These are phyloP conservation scores for Citrus medica DNA, from an alignment of 345 rosid species.

Conservation along the genomic window DNA sequence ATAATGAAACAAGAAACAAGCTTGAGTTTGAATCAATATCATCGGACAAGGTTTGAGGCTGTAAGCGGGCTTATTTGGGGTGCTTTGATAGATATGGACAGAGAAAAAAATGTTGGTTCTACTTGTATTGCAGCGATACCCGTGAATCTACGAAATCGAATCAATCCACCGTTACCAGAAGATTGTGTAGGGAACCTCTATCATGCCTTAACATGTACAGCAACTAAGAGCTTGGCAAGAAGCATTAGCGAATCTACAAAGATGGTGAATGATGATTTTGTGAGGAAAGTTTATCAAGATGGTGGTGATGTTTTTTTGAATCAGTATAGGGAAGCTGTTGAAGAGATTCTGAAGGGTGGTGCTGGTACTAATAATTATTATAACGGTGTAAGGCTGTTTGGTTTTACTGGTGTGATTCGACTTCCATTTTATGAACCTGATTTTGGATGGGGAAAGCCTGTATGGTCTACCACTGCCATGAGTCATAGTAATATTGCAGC, in stretches of 20 bases:
- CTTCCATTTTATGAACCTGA: slow-evolving; percentile 23
- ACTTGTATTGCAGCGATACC: too few relatives aligned
- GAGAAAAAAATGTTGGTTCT: neutral
- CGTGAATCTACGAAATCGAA: neutral
- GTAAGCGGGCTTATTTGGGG: neutral
- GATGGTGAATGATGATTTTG: neutral
- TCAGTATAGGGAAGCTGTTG: neutral
- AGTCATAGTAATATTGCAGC: slow-evolving; percentile 1
- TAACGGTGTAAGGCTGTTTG: too few relatives aligned
- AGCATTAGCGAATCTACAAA: neutral
- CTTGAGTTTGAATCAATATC: neutral
- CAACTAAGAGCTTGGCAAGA: neutral
- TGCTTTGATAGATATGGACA: neutral
- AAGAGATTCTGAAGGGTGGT: neutral
- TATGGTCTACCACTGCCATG: slow-evolving; percentile 6
- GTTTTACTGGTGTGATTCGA: neutral
- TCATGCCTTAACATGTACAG: neutral
- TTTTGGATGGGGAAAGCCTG: slow-evolving; percentile 15
- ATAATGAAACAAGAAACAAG: too few relatives aligned
- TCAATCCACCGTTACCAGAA: neutral
- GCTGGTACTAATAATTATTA: neutral
- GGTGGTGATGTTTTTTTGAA: neutral
- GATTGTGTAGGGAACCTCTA: neutral
- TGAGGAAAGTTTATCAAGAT: neutral
- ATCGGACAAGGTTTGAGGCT: neutral